Evolutionary conservation across 2,329 filamentous ascomycete species (phyloP).

Genomic region (Penicillium sp.): DNA sequence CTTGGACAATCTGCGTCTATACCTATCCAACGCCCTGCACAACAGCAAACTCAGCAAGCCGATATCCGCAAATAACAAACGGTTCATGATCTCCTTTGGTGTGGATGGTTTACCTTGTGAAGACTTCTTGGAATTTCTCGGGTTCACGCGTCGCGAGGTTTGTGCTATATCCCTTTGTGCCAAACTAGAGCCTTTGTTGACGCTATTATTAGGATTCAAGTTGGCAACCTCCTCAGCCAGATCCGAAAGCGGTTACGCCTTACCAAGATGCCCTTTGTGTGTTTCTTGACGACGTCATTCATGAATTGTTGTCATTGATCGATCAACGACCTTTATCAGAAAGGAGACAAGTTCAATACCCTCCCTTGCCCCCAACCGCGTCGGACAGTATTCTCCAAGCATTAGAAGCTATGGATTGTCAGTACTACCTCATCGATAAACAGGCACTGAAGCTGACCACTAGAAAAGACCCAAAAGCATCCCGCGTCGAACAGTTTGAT

Average conservation of each 20-base stretch:
- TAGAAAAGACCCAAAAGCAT: slow-evolving; percentile 28
- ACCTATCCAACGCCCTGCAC: slow-evolving; percentile 56
- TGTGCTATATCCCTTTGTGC: slow-evolving; percentile 16
- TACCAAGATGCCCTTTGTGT: slow-evolving; percentile 41
- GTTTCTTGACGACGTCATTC: slow-evolving; percentile 57
- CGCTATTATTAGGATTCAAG: slow-evolving; percentile 32
- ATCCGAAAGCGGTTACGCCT: slow-evolving; percentile 31
- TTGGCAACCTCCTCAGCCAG: slow-evolving; percentile 43
- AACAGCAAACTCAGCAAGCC: slow-evolving; percentile 48
- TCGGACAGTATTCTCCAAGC: slow-evolving; percentile 38
- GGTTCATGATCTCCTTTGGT: slow-evolving; percentile 60
- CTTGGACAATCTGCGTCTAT: slow-evolving; percentile 54
- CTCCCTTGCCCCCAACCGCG: slow-evolving; percentile 33
- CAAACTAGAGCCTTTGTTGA: background rate
- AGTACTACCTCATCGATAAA: slow-evolving; percentile 9
- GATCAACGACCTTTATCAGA: slow-evolving; percentile 41
- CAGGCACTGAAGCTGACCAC: slow-evolving; percentile 13
- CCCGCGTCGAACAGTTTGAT: slow-evolving; percentile 27
- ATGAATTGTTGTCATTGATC: slow-evolving; percentile 55
- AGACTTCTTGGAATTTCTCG: slow-evolving; percentile 54
- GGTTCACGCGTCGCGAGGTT: slow-evolving; percentile 50
- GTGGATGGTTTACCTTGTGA: slow-evolving; percentile 52
- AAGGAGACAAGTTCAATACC: slow-evolving; percentile 32
- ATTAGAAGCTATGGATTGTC: slow-evolving; percentile 35
- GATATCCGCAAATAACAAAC: slow-evolving; percentile 59